Base-by-base conservation (phyloP, 495 filamentous ascomycete genomes). In the Xylaria intraflava region DNA sequence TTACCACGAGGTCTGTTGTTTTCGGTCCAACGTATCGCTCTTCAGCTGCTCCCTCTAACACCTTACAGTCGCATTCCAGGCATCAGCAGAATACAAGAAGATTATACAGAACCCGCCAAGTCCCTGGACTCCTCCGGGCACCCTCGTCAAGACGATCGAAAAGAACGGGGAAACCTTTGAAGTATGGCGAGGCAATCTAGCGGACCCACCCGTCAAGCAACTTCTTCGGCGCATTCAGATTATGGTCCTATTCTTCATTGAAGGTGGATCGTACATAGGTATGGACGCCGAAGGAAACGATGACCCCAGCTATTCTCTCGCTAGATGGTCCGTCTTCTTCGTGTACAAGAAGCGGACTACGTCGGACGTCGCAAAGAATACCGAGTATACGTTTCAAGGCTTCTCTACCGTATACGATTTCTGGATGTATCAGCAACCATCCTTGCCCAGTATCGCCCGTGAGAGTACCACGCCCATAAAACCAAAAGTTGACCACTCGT, bases 331-430 rank as follows among this genome's bases (percentile, higher is more conserved):
- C 0, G 75, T 96, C 17, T 97, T 86, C 69, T 88, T 96, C 55
- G 68, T 78, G 2, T 95, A 96, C 65, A 80, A 86, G 59, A 87
- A 83, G 65, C 68, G 78, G n/a, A 24, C 12, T 6, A 16, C 6
- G 6, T 65, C 77, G 9, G 62, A 71, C n/a, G 69, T 71, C 3
- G 66, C 75, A 26, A 68, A 69, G 11, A 71, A 69, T 26, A 78
- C 76, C 11, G 70, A 75, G 9, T 95, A 94, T 65, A 78, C 81
- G 0, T 83, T 96, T 51, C 83, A 86, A 41, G 91, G 91, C 52
- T 95, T 93, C 71, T 82, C 84, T 20, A 96, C 92, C 10, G 83
- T 88, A 27, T 95, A 96, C 68, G 83, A 88, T n/a, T 89, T 89
- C 69, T 87, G 82, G 66, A 72, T 78, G 56, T 83, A 80, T 63